Evolutionary conservation across 2,329 filamentous ascomycete species (phyloP), one percentile per base, ranked within the genome.

Genomic region (Aspergillus aculeatus): DNA sequence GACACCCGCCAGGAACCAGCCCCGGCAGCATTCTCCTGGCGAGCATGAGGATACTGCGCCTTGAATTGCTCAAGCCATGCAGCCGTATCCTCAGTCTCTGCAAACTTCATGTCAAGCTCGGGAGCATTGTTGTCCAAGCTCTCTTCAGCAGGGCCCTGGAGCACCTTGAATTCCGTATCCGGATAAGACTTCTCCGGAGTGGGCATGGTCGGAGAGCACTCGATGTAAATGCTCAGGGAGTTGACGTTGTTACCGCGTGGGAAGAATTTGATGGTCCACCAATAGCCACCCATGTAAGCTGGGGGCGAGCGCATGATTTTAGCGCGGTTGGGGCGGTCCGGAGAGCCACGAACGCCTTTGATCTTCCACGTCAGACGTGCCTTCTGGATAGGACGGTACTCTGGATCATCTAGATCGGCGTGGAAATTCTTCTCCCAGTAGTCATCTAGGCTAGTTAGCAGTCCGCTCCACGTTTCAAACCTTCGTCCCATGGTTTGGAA

Each of bases 251-350:
- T 86, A 21, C 86, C 86, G 49, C 81, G 80, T 2, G 86, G 86
- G 64, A 85, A 87, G 68, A 87, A 84, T 70, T 88, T 88, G 75
- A 88, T 84, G 57, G 82, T 84, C 85, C 85, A 88, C 69, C 86
- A 85, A 62, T 84, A 82, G 21, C 83, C 85, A 21, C 84, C 86
- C 58, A 88, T 77, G 26, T 74, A 80, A 11, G 84, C 82, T 5
- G 80, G 69, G 0, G 80, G 83, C 5, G 86, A 88, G 31, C 81
- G 82, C 81, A 87, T 85, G 63, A 87, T 76, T 47, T 81, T 78
- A 41, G 82, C 80, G 47, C 80, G 80, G 67, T 87, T 87, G 2
- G 85, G 85, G 3, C 81, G 80, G 52, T 87, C 84, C 54, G 79
- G 82, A 12, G 84, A 87, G 52, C 86, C 86, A 61, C 86, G 84